Percentiles rank a stretch among this genome's conserved stretches.
These are phyloP conservation scores for Ascochyta lentis DNA, from an alignment of 2,329 filamentous ascomycete species.

Conservation along the genomic window DNA sequence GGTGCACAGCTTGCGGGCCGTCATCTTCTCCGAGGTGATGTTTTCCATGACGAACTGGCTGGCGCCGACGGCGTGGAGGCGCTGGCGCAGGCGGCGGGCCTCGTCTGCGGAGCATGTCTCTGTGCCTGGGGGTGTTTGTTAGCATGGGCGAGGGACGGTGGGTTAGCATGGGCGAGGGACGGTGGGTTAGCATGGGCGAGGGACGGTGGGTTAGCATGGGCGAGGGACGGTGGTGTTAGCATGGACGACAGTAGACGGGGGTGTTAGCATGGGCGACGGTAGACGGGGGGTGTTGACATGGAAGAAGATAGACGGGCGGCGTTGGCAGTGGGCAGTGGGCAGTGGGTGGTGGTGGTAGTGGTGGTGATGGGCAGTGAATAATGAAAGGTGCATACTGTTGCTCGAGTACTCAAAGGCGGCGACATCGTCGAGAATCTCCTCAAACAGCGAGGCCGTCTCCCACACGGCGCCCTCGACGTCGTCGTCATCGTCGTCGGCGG, in stretches of 20 bases:
- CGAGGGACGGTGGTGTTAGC: no score
- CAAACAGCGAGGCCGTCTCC: constrained; percentile 43
- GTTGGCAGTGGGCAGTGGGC: no score
- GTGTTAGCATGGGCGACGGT: no score
- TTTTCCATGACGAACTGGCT: constrained; percentile 73
- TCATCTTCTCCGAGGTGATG: constrained; percentile 66
- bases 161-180: background rate
- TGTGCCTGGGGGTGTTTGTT: constrained; percentile 21
- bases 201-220: no score
- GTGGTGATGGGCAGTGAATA: background rate
- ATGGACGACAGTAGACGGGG: no score
- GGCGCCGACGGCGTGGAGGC: constrained; percentile 78
- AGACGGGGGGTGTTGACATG: background rate
- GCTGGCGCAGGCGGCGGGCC: constrained; percentile 69
- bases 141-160: no score
- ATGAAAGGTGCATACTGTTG: constrained; percentile 24
- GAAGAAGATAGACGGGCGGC: no score
- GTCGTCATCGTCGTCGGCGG: constrained; percentile 22
- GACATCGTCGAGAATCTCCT: constrained; percentile 45
- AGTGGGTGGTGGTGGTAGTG: no score
- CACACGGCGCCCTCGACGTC: constrained; percentile 36
- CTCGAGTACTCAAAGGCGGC: constrained; percentile 37
- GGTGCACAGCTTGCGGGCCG: constrained; percentile 82
- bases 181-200: no score
- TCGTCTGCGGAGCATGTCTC: constrained; percentile 57